Conservation (phyloP, 371 early-diverging fungal species). For the Mucor mucedo region DNA sequence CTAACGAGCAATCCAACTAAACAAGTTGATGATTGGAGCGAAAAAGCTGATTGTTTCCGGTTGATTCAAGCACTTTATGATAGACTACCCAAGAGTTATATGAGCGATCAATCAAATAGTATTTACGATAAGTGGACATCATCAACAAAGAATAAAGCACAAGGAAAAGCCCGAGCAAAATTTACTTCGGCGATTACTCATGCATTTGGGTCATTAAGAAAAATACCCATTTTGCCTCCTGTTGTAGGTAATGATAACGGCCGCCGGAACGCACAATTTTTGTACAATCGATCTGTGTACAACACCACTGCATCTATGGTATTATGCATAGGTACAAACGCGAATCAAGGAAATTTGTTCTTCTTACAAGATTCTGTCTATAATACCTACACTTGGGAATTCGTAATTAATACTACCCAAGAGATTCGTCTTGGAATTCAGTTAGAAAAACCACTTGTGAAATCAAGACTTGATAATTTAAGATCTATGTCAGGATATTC, state of each 20-base stretch:
- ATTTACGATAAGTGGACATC: slow-evolving; percentile 1
- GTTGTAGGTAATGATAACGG: background rate
- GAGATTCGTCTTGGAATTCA: slow-evolving; percentile 21
- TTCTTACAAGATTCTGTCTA: slow-evolving; percentile 48
- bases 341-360: slow-evolving; percentile 17
- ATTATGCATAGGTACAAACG: slow-evolving; percentile 52
- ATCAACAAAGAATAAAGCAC: background rate
- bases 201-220: background rate
- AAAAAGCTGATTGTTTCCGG: slow-evolving; percentile 45
- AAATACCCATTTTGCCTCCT: background rate
- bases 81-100: background rate
- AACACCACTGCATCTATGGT: slow-evolving; percentile 63
- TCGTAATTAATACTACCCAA: slow-evolving; percentile 51
- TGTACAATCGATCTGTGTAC: slow-evolving; percentile 66
- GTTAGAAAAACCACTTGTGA: slow-evolving; percentile 36
- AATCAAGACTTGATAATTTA: slow-evolving; percentile 44
- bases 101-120: background rate
- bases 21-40: background rate
- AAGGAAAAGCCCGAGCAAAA: background rate
- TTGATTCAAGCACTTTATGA: slow-evolving; percentile 45
- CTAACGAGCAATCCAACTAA: background rate
- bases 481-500: slow-evolving; percentile 29
- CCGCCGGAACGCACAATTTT: background rate
- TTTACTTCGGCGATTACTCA: background rate
- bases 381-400: slow-evolving; percentile 53